Conservation (phyloP, 176 grass and related monocot species). For the Carex cristatella region DNA sequence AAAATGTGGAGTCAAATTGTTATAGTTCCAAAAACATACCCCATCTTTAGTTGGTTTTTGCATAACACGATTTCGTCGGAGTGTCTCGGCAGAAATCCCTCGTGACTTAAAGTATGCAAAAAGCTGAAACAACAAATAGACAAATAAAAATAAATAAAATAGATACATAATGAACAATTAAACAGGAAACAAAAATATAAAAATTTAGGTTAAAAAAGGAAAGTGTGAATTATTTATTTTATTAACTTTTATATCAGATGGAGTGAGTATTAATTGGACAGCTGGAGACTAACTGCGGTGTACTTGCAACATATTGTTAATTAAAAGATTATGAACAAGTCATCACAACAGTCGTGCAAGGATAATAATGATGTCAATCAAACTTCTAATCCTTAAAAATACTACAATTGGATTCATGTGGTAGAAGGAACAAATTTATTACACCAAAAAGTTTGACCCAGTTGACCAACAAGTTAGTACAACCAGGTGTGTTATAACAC, state of each 20-base stretch:
- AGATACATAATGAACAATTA: slow-evolving; percentile 6
- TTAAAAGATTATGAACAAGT: neutral
- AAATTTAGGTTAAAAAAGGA: neutral
- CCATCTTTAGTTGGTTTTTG: slow-evolving; percentile 15
- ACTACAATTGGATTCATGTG: neutral
- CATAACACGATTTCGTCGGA: slow-evolving; percentile 60
- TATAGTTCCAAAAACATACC: neutral
- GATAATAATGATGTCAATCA: neutral
- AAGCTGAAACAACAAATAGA: slow-evolving; percentile 51
- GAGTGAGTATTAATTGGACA: neutral
- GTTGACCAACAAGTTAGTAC: neutral
- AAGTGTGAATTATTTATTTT: neutral
- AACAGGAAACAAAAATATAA: neutral
- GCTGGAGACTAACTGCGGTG: neutral
- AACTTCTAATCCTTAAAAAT: neutral
- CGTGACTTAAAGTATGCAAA: slow-evolving; percentile 65
- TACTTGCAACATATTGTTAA: neutral
- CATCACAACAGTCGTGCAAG: neutral
- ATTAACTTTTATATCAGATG: neutral
- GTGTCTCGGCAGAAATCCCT: slow-evolving; percentile 70
- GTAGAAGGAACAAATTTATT: neutral
- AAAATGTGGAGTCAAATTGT: neutral
- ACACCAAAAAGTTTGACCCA: neutral
- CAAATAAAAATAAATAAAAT: slow-evolving; percentile 20
- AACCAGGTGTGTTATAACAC: neutral